Evolutionary conservation across 441 rosid genomes (phyloP), one percentile per base, ranked within the genome.

Genomic region (Oxalis stricta): DNA sequence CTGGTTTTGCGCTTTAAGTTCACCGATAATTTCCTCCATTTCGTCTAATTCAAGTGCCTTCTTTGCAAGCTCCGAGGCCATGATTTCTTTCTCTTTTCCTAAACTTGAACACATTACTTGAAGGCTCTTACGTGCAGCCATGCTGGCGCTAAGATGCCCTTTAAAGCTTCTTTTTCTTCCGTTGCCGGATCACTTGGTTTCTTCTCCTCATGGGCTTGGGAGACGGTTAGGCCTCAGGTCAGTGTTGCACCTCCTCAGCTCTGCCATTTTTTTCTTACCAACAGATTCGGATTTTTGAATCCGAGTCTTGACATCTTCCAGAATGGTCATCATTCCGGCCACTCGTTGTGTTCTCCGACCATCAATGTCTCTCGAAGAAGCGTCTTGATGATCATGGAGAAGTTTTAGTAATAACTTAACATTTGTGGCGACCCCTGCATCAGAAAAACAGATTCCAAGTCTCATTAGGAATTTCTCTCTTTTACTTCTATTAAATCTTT

Each of bases 1-100:
- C 34, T 70, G 66, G 6, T 80, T 86, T 37, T 82, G 96, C 4
- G 69, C 72, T 53, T 61, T 72, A 19, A 80, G 71, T 33, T 75
- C 87, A 38, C 56, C 58, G 38, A 80, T 52, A 48, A 68, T 72
- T 48, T 86, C 91, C 55, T 86, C 94, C 76, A 68, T 60, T 45
- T 40, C 91, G 0, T 26, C 64, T 50, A 73, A 18, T 45, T 82
- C 85, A 8, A 70, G 72, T 40, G 71, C 83, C 60, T 72, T 82
- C 29, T 56, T 74, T 0, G 88, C 61, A 26, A 86, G 76, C 55
- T 82, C 94, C 0, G 48, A 12, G 0, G 87, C 79, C 79, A 86
- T 86, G 15, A 82, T 77, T 34, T 70, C 82, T 65, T 76, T 86
- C 62, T 86, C 96, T 35, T 77, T 74, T 18, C 96, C 96, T 56